These are phyloP conservation scores for Hymenoscyphus scutula DNA, from an alignment of 2,329 filamentous ascomycete species.

Conservation along the genomic window DNA sequence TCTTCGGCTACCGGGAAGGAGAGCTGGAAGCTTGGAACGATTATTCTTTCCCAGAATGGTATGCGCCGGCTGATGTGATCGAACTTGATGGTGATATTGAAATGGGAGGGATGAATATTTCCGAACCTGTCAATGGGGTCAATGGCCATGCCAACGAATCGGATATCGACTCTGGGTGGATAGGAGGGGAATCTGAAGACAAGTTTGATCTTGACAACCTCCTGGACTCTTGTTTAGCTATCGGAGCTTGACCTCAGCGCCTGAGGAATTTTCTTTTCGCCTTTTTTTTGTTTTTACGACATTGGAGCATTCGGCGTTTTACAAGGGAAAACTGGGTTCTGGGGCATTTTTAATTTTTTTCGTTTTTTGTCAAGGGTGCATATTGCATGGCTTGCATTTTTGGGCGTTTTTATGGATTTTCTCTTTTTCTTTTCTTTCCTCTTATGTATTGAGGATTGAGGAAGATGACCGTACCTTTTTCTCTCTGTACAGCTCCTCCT, in stretches of 20 bases:
- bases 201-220: conserved; percentile 53
- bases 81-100: conserved; percentile 38
- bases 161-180: conserved; percentile 61
- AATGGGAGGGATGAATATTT: conserved; percentile 37
- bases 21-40: conserved; percentile 68
- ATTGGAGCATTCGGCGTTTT: conserved; percentile 25
- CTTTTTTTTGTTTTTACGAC: conserved; percentile 8
- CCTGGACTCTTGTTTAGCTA: conserved; percentile 41
- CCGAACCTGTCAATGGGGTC: conserved; percentile 46
- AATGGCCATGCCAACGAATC: conserved; percentile 52
- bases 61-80: conserved; percentile 34
- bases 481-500: no score
- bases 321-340: background rate
- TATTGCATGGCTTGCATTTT: conserved; percentile 27
- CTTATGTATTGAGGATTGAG: no score
- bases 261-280: background rate
- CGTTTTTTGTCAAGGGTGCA: conserved; percentile 15
- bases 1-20: conserved; percentile 70
- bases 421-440: background rate
- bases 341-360: conserved; percentile 16
- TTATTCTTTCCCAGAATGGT: conserved; percentile 44
- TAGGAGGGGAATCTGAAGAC: conserved; percentile 55
- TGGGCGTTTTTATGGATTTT: conserved; percentile 16
- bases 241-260: conserved; percentile 32
- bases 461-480: no score